phyloP scores from a whole-genome alignment of 495 filamentous ascomycete species.

The Xylona heveae region DNA sequence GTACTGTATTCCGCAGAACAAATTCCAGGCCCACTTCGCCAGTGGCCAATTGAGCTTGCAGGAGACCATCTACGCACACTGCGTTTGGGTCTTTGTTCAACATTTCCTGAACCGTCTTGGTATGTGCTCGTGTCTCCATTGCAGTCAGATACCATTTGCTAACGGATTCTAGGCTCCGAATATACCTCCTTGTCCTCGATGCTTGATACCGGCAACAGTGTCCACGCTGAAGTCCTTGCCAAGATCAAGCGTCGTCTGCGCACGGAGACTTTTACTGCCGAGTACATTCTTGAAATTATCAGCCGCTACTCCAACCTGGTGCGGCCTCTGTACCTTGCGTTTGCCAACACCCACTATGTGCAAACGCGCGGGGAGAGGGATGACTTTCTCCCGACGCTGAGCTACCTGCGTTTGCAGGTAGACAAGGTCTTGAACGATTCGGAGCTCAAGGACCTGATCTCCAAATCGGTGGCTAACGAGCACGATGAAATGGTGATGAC shows the following conservation, averaged over 20 bases:
- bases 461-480: slow-evolving; percentile 66
- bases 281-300: slow-evolving; percentile 96
- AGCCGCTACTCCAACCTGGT: slow-evolving; percentile 74
- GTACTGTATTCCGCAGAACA: slow-evolving; percentile 95
- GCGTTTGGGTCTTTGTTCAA: slow-evolving; percentile 89
- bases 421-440: slow-evolving; percentile 58
- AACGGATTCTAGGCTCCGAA: slow-evolving; percentile 35
- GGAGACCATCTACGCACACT: slow-evolving; percentile 93
- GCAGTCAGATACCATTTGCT: not conserved
- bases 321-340: slow-evolving; percentile 72
- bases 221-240: slow-evolving; percentile 74
- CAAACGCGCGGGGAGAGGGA: slow-evolving; percentile 59
- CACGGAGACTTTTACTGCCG: slow-evolving; percentile 90
- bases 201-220: slow-evolving; percentile 57
- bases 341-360: slow-evolving; percentile 78
- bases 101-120: slow-evolving; percentile 91
- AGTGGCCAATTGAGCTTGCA: slow-evolving; percentile 79
- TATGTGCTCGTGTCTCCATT: slow-evolving; percentile 4
- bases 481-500: slow-evolving; percentile 97
- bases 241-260: slow-evolving; percentile 92
- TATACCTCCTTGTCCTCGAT: slow-evolving; percentile 72
- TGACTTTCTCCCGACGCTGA: slow-evolving; percentile 63
- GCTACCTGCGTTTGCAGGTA: slow-evolving; percentile 48
- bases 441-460: slow-evolving; percentile 62
- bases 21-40: slow-evolving; percentile 75